Conservation (phyloP, 2,329 filamentous ascomycete genomes). For the Xylariaceae sp. region DNA sequence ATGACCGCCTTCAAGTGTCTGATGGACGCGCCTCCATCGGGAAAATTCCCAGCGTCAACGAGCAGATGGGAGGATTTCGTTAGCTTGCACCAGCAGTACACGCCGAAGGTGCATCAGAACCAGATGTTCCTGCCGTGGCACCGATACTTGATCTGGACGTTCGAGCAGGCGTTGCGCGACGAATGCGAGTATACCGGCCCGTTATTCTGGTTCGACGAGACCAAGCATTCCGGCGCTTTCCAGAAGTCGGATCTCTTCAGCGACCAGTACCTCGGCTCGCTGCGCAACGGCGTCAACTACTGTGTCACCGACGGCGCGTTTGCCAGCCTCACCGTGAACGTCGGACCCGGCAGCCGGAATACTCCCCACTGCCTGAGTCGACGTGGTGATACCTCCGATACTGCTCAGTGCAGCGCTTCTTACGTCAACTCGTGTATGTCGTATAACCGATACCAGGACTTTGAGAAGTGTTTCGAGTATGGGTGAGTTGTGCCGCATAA, state of each 20-base stretch:
- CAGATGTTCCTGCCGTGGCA: slow-evolving; percentile 19
- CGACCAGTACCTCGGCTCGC: slow-evolving; percentile 12
- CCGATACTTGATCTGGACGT: slow-evolving; percentile 16
- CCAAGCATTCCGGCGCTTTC: slow-evolving; percentile 19
- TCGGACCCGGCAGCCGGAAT: slow-evolving; percentile 15
- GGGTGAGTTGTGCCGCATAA: slow-evolving; percentile 13
- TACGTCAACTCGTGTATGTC: slow-evolving; percentile 16
- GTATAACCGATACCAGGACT: slow-evolving; percentile 15
- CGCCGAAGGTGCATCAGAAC: slow-evolving; percentile 17
- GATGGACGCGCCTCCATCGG: slow-evolving; percentile 14
- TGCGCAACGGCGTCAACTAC: slow-evolving; percentile 8
- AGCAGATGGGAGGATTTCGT: slow-evolving; percentile 20
- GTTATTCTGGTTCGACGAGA: slow-evolving; percentile 21
- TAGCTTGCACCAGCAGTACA: slow-evolving; percentile 18
- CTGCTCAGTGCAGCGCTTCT: slow-evolving; percentile 12
- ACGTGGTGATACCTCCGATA: slow-evolving; percentile 7
- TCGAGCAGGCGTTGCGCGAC: slow-evolving; percentile 18
- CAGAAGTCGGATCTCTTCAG: slow-evolving; percentile 14
- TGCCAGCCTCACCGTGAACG: slow-evolving; percentile 14
- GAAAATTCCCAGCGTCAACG: slow-evolving; percentile 11
- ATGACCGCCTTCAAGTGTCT: slow-evolving; percentile 19
- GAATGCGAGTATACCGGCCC: slow-evolving; percentile 17
- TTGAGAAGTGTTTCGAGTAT: slow-evolving; percentile 18
- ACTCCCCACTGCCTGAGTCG: slow-evolving; percentile 13
- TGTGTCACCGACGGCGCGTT: slow-evolving; percentile 18